Percentiles rank a stretch among this genome's conserved stretches.
Evolutionary conservation across 2,329 filamentous ascomycete species (phyloP).

Genomic region (Cryphonectria radicalis): DNA sequence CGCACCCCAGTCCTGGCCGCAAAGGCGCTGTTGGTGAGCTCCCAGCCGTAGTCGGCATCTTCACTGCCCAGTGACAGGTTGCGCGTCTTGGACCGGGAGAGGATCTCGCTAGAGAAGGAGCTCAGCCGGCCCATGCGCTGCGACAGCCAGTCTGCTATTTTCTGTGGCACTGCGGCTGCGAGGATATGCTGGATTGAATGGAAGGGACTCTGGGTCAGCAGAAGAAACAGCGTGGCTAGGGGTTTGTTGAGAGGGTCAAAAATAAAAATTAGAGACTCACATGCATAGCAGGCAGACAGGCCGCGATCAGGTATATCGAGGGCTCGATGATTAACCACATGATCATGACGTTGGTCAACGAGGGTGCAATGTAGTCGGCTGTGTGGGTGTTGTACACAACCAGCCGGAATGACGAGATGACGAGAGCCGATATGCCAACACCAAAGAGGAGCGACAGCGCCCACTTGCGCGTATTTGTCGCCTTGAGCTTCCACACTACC

Average conservation of each 20-base stretch:
- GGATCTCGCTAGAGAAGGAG: background rate
- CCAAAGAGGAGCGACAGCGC: constrained; percentile 25
- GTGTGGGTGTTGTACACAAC: constrained; percentile 21
- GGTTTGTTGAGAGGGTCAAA: no score
- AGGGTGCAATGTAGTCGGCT: constrained; percentile 19
- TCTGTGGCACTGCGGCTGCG: constrained; percentile 12
- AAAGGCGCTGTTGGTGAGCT: constrained; percentile 14
- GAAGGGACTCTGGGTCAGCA: background rate
- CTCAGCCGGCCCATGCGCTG: constrained; percentile 15
- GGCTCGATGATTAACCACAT: constrained; percentile 26
- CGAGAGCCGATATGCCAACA: constrained; percentile 21
- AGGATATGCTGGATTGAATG: constrained; percentile 16
- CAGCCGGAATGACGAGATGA: constrained; percentile 21
- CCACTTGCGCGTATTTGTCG: constrained; percentile 21
- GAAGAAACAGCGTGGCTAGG: no score
- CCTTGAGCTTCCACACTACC: constrained; percentile 24
- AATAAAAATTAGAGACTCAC: constrained; percentile 5
- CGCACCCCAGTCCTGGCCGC: background rate
- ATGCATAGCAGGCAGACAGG: constrained; percentile 27
- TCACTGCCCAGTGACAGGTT: constrained; percentile 19
- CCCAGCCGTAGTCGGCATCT: constrained; percentile 12
- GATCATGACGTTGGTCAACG: constrained; percentile 24
- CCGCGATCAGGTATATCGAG: constrained; percentile 24
- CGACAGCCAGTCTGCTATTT: constrained; percentile 18
- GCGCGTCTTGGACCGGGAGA: constrained; percentile 20